These are phyloP conservation scores for Candida montana DNA, from an alignment of 805 yeast genomes.

Conservation along the genomic window DNA sequence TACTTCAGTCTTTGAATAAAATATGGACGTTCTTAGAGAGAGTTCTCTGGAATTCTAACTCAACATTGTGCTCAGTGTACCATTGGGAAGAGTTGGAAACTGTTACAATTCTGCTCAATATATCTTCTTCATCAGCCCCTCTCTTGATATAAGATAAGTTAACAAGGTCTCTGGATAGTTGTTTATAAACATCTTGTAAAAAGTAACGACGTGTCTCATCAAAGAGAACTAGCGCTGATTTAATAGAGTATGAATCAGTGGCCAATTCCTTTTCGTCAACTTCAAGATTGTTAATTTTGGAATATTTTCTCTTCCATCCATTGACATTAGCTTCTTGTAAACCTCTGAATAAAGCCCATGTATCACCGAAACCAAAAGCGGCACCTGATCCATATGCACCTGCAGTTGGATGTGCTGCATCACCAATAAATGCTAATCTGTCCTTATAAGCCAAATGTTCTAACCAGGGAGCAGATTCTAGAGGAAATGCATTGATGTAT, in stretches of 20 bases:
- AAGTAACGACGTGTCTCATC: conserved; percentile 3
- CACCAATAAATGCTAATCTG: neutral
- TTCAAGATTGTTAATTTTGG: neutral
- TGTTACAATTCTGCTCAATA: neutral
- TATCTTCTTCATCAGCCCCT: neutral
- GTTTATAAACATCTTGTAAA: conserved; percentile 2
- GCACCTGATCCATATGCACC: conserved; percentile 1
- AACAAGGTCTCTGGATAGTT: neutral
- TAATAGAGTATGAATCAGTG: neutral
- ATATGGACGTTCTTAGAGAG: neutral
- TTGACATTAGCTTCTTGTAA: neutral
- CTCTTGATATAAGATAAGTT: neutral
- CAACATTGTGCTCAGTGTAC: conserved; percentile 1
- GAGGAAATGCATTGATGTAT: neutral
- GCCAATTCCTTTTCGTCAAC: neutral
- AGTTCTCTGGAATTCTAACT: neutral
- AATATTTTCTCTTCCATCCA: neutral
- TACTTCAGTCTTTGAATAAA: neutral
- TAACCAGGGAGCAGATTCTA: neutral
- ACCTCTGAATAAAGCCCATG: conserved; percentile 1
- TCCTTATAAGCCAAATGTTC: neutral
- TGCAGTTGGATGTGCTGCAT: conserved; percentile 3
- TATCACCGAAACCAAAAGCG: conserved; percentile 1
- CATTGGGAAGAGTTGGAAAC: neutral
- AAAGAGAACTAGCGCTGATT: neutral